Base-by-base conservation (phyloP, 2,329 filamentous ascomycete genomes). In the Magnaporthiopsis rhizophila region DNA sequence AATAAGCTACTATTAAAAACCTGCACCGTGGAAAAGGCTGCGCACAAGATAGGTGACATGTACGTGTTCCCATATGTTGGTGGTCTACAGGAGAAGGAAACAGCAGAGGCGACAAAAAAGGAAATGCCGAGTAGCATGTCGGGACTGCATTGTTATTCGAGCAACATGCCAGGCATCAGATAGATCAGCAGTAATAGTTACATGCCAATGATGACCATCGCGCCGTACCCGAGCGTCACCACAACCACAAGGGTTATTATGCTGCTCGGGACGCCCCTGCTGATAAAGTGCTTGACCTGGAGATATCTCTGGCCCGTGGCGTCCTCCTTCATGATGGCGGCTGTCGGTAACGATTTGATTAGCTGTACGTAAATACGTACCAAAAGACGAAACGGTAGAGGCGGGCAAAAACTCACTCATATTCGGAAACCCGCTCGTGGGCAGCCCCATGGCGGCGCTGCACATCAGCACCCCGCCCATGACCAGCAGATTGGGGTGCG, bases 321-420 rank as follows among this genome's bases (percentile, higher is more conserved):
- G 71, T 99, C 94, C 78, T 99, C 95, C 83, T 98, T 98, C 95
- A 99, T 98, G 72, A 99, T 98, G 4, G 95, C 95, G 72, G 95
- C 92, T 96, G 63, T 13, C 59, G 32, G 30, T 57, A 6, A 6
- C 12, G 21, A 8, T 61, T 28, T 21, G 58, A 15, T 36, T 58
- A 61, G 63, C 68, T 65, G 38, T 59, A 60, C 15, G 32, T 11
- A 32, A 32, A 8, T 8, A 32, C 3, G 8, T 32, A 3, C 30
- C 30, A 32, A 8, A 8, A 32, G 8, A 32, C 3, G 30, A 8
- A 32, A 32, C 30, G 8, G 30, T 3, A 32, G 30, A 32, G 30
- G 8, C 30, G 30, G 30, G 30, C 3, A 32, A 32, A 32, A 32
- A 90, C 92, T 83, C 86, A 97, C 93, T 99, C 95, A 99, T 99